Evolutionary conservation across 352 stramenopile species (phyloP).

Genomic region (Globisporangium irregulare): DNA sequence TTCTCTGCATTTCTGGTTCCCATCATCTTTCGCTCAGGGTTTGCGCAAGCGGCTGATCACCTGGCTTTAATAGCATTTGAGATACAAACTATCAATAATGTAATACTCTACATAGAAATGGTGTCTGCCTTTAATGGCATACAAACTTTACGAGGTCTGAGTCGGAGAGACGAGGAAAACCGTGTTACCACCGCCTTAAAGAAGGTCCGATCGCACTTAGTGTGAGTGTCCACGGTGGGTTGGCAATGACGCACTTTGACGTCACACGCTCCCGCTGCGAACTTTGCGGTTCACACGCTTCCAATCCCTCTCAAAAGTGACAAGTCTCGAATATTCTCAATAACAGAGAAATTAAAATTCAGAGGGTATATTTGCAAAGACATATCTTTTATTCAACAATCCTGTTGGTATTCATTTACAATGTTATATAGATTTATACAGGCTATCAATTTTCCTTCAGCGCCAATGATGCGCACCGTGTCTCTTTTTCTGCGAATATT

Average conservation of each 20-base stretch:
- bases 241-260: neutral
- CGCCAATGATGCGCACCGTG: neutral
- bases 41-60: slow-evolving; percentile 6
- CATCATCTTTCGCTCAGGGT: neutral
- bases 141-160: neutral
- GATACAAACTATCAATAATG: neutral
- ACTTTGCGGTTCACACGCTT: neutral
- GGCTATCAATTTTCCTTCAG: neutral
- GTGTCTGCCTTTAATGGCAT: neutral
- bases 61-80: neutral
- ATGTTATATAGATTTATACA: neutral
- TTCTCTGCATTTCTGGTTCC: slow-evolving; percentile 13
- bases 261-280: neutral
- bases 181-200: neutral
- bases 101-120: neutral
- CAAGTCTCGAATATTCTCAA: neutral
- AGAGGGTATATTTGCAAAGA: too few species aligned
- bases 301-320: neutral
- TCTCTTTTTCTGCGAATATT: slow-evolving; percentile 14
- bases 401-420: neutral
- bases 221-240: neutral
- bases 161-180: neutral
- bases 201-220: neutral
- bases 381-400: too few species aligned
- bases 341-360: too few species aligned